Conservation (phyloP, 768 basidiomycete species). For the Hirschioporus abietinus region DNA sequence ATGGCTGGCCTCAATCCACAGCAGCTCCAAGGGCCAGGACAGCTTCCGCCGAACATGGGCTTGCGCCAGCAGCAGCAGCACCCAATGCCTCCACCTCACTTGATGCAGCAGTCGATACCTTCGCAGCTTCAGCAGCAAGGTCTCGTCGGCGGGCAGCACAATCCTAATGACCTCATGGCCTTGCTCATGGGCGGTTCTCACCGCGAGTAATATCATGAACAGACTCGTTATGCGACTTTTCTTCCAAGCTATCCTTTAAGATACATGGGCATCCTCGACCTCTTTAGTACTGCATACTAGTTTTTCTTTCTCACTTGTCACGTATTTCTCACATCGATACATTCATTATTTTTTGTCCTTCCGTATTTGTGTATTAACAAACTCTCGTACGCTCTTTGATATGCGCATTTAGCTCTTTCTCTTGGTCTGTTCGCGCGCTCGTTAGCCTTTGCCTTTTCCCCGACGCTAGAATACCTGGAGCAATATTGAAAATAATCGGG, state of each 20-base stretch:
- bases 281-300: neutral
- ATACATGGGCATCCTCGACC: neutral
- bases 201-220: slow-evolving; percentile 45
- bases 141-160: slow-evolving; percentile 48
- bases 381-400: neutral
- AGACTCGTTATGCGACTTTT: neutral
- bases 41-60: slow-evolving; percentile 33
- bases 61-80: slow-evolving; percentile 43
- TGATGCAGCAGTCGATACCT: slow-evolving; percentile 44
- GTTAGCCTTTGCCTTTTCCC: neutral
- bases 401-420: neutral
- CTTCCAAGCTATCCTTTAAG: neutral
- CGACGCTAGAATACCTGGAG: neutral
- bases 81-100: slow-evolving; percentile 54
- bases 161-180: slow-evolving; percentile 61
- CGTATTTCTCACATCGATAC: neutral
- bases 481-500: neutral
- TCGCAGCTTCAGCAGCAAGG: slow-evolving; percentile 62
- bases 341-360: neutral
- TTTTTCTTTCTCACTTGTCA: neutral
- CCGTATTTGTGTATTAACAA: neutral
- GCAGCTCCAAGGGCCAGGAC: slow-evolving; percentile 8
- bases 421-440: neutral
- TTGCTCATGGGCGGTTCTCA: slow-evolving; percentile 70
- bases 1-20: slow-evolving; percentile 5